phyloP scores from a whole-genome alignment of 805 yeast genomes.

The Candida lessepsii region DNA sequence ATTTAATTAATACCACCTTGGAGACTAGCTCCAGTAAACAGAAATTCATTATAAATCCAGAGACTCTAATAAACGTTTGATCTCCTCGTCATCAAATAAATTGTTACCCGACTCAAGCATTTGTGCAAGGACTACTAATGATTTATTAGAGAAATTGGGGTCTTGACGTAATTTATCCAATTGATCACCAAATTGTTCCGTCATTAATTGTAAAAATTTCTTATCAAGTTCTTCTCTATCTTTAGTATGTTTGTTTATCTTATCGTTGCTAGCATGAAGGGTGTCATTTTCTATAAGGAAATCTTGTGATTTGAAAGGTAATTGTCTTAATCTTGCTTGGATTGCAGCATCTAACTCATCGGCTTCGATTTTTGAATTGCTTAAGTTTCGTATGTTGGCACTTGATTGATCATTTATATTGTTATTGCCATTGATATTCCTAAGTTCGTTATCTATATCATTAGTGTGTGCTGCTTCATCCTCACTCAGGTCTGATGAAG shows the following conservation, averaged over 20 bases:
- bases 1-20: no score
- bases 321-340: conserved; percentile 13
- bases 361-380: not conserved
- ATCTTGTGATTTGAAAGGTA: conserved; percentile 11
- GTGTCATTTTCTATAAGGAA: no score
- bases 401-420: not conserved
- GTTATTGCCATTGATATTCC: not conserved
- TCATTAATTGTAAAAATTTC: conserved; percentile 54
- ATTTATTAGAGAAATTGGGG: conserved; percentile 59
- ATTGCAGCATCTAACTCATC: conserved; percentile 16
- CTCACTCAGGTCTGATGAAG: conserved; percentile 23
- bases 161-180: conserved; percentile 57
- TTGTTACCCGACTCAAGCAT: conserved; percentile 57
- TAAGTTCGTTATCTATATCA: not conserved
- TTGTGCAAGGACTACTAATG: conserved; percentile 56
- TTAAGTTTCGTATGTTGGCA: conserved; percentile 18
- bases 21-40: not conserved
- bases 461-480: conserved; percentile 3
- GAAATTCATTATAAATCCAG: no score
- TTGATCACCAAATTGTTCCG: conserved; percentile 59
- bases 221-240: conserved; percentile 43
- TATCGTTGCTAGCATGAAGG: no score
- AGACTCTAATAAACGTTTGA: conserved; percentile 8
- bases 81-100: conserved; percentile 52
- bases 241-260: conserved; percentile 14